These are phyloP conservation scores for Aspergillus intermedius DNA, from an alignment of 2,329 filamentous ascomycete genomes.

Conservation along the genomic window DNA sequence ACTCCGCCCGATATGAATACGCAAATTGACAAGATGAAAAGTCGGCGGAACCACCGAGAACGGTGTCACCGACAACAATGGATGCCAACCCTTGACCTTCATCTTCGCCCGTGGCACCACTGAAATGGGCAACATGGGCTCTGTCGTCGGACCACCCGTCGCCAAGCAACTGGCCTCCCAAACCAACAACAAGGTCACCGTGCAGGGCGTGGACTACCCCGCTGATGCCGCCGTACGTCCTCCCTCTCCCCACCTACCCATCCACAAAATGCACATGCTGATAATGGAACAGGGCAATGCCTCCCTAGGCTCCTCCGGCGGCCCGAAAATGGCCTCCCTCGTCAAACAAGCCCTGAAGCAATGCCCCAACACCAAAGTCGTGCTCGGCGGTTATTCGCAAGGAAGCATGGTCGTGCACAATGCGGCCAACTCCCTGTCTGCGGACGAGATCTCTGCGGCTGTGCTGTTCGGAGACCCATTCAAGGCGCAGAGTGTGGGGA, in stretches of 20 bases:
- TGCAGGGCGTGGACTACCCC: constrained; percentile 30
- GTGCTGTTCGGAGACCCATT: constrained; percentile 45
- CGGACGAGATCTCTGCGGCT: constrained; percentile 33
- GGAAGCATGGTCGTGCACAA: constrained; percentile 32
- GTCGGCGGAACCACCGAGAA: constrained; percentile 24
- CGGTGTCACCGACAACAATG: constrained; percentile 32
- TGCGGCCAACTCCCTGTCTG: constrained; percentile 23
- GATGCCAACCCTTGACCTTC: constrained; percentile 38
- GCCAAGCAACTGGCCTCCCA: constrained; percentile 18
- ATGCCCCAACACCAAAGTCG: constrained; percentile 29
- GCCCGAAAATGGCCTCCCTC: constrained; percentile 23
- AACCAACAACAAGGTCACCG: constrained; percentile 20
- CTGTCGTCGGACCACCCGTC: constrained; percentile 34
- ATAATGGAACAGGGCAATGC: constrained; percentile 18
- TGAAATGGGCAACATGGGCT: constrained; percentile 40
- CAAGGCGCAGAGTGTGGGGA: constrained; percentile 31
- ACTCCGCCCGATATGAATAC: neutral
- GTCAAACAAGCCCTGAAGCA: constrained; percentile 23
- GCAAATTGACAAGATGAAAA: neutral
- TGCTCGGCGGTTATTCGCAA: constrained; percentile 30
- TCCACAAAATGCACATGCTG: neutral
- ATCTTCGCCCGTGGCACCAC: constrained; percentile 40
- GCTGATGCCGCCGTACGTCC: constrained; percentile 18
- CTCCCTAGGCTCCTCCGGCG: constrained; percentile 21
- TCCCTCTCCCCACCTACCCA: neutral